Evolutionary conservation across 2,329 filamentous ascomycete genomes (phyloP).

Genomic region (Phialophora macrospora): DNA sequence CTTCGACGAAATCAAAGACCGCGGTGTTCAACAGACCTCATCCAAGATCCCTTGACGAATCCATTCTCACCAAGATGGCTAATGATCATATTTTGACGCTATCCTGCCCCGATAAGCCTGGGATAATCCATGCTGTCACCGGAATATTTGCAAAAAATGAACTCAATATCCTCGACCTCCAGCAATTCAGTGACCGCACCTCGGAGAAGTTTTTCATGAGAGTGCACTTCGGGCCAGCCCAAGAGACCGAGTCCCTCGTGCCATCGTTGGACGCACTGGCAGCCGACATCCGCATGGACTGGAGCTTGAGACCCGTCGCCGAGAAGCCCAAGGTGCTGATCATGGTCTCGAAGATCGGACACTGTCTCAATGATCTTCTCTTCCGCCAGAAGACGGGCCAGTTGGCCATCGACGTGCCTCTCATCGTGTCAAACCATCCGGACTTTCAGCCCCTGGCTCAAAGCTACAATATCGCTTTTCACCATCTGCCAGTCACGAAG

Average conservation of each 20-base stretch:
- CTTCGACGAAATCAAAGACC: background rate
- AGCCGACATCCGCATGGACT: slow-evolving; percentile 68
- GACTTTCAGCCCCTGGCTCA: slow-evolving; percentile 72
- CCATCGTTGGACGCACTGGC: slow-evolving; percentile 66
- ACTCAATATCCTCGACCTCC: slow-evolving; percentile 81
- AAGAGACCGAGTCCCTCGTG: slow-evolving; percentile 55
- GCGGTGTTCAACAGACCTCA: background rate
- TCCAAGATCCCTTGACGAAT: background rate
- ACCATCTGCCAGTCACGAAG: slow-evolving; percentile 77
- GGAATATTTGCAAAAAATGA: slow-evolving; percentile 73
- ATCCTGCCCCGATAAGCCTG: slow-evolving; percentile 81
- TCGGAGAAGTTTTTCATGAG: slow-evolving; percentile 85
- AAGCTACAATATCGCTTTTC: slow-evolving; percentile 77
- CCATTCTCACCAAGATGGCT: slow-evolving; percentile 39
- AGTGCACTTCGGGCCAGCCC: slow-evolving; percentile 74
- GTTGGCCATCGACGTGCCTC: slow-evolving; percentile 73
- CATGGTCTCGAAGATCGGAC: slow-evolving; percentile 89
- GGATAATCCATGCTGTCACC: slow-evolving; percentile 84
- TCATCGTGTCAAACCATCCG: slow-evolving; percentile 82
- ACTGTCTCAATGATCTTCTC: slow-evolving; percentile 82
- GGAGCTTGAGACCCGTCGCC: slow-evolving; percentile 69
- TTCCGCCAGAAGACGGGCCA: slow-evolving; percentile 78
- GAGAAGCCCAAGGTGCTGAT: slow-evolving; percentile 78
- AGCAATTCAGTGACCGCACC: slow-evolving; percentile 78
- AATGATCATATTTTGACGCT: slow-evolving; percentile 76